A percentile compares a stretch with the other conserved stretches of the same genome.
phyloP scores from a whole-genome alignment of 2,329 filamentous ascomycete genomes.

The Hymenoscyphus salicellus region DNA sequence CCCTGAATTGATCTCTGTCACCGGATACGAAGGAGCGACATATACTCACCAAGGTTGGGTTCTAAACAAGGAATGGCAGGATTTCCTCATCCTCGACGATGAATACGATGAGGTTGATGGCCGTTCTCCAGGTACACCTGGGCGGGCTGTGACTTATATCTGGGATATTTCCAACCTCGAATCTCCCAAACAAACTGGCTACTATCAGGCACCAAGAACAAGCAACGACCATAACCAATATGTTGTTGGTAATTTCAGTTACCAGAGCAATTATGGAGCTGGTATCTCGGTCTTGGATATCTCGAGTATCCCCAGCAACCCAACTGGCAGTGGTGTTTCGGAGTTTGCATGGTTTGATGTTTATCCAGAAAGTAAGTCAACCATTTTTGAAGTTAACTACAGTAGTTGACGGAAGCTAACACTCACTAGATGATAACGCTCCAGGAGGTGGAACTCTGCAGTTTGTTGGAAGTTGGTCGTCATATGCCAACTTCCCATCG shows the following conservation, averaged over 20 bases:
- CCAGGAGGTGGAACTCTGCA: not conserved
- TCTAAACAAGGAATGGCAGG: not conserved
- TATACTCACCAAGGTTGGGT: conserved; percentile 8
- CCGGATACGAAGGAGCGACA: not conserved
- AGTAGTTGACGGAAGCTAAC: not conserved
- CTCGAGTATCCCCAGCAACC: not conserved
- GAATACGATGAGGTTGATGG: conserved; percentile 3
- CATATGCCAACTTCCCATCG: not conserved
- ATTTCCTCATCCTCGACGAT: conserved; percentile 4
- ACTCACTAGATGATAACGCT: not conserved
- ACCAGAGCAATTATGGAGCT: conserved; percentile 1
- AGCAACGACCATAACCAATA: conserved; percentile 7
- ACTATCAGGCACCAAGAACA: not conserved
- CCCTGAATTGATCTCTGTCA: not conserved
- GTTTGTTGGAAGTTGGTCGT: conserved; percentile 1
- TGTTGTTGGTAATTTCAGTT: not conserved
- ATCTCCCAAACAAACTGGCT: not conserved
- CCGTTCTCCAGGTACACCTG: not conserved
- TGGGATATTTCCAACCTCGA: not conserved
- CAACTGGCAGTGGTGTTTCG: not conserved
- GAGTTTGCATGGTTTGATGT: conserved; percentile 3
- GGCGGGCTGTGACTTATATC: not conserved
- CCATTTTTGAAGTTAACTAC: not conserved
- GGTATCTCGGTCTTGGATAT: conserved; percentile 4
- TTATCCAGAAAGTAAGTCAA: not conserved